Base-by-base conservation (phyloP, 352 stramenopile species). In the Phytophthora pini region DNA sequence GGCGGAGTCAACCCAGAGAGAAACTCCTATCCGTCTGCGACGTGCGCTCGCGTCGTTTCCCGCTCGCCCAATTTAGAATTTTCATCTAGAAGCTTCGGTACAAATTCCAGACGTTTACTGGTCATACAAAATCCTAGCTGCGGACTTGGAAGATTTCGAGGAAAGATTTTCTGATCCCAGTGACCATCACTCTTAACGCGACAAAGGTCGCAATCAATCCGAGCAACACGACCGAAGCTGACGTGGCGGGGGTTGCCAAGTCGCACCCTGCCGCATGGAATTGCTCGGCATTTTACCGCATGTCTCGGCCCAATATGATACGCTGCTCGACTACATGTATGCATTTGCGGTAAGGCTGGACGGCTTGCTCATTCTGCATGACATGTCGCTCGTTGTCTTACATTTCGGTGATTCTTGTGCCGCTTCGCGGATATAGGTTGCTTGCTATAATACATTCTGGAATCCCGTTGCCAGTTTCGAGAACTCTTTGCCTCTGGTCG, bases 31-130 rank as follows among this genome's bases (percentile, higher is more conserved):
- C 52, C 41, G 27, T 61, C 62, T 72, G 64, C 64, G 64, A 72
- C 64, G 50, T 62, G 56, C 55, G 54, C 24, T 5, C 38, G 47
- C 62, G 62, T 65, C 48, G 55, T 56, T 65, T 66, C 48, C 62
- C 32, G 52, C 46, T 55, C 26, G 27, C 15, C 34, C 9, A 39
- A 63, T 56, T 51, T 57, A 56, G 44, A 47, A 43, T 63, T 68
- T 31, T 41, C 5, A 2, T 39, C n/a, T 15, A 10, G 57, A 68
- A 72, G 13, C 51, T 72, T 72, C 36, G 44, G 56, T 29, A 24
- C 56, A 0, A 0, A 12, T 72, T 72, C 43, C n/a, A 61, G 51
- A 64, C n/a, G 31, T n/a, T 29, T 17, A 15, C 34, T 29, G 10
- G 0, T 13, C 34, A 64, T 68, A 72, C 55, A 60, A 70, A 65